Conservation (phyloP, 225 moss, liverwort and hornwort species). For the Climacium dendroides region DNA sequence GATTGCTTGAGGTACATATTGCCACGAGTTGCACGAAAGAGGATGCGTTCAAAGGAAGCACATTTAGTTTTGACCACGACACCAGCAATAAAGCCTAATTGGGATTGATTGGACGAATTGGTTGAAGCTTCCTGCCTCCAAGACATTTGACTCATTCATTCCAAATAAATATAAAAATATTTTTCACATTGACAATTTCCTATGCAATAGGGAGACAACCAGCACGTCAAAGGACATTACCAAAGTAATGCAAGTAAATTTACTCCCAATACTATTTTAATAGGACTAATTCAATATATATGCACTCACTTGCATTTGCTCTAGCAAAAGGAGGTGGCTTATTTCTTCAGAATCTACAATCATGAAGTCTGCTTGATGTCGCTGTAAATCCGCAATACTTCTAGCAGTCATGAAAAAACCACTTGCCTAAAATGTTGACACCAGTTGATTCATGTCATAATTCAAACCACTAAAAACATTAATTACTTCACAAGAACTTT, state of each 20-base stretch:
- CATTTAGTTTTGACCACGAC: constrained; percentile 63
- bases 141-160: not conserved
- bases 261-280: not conserved
- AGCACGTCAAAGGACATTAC: not conserved
- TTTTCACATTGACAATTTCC: not conserved
- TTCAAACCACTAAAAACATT: not conserved
- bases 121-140: constrained; percentile 66
- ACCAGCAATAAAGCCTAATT: constrained; percentile 66
- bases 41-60: constrained; percentile 72
- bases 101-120: constrained; percentile 48
- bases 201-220: not conserved
- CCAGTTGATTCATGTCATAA: not conserved
- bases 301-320: constrained; percentile 51
- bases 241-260: not conserved
- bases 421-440: constrained; percentile 33
- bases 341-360: constrained; percentile 35
- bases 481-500: not conserved
- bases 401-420: constrained; percentile 66
- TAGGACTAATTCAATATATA: not conserved
- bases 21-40: constrained; percentile 91
- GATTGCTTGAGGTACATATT: constrained; percentile 86
- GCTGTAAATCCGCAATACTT: constrained; percentile 45
- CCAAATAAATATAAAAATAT: not conserved
- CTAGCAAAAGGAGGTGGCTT: constrained; percentile 53
- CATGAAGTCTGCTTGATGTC: constrained; percentile 35